Percentiles rank a stretch among this genome's conserved stretches.
Conservation (phyloP, 2,329 filamentous ascomycete genomes). For the Penicillium sp. region DNA sequence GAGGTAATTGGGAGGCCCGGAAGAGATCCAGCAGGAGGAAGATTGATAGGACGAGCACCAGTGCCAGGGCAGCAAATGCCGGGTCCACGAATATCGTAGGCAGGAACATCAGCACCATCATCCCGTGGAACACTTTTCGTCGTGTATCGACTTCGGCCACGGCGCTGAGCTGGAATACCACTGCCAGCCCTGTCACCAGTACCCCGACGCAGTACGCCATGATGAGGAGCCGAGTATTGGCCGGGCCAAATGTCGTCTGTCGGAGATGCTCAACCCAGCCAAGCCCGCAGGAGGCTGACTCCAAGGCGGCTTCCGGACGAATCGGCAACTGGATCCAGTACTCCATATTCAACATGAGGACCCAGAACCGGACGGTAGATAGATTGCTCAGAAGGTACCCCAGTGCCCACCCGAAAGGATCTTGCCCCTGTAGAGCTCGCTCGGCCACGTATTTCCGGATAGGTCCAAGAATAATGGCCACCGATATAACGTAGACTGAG, state of each 20-base stretch:
- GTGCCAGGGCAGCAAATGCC: constrained; percentile 75
- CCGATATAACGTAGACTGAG: constrained; percentile 73
- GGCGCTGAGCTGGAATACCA: constrained; percentile 74
- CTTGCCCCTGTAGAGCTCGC: constrained; percentile 70
- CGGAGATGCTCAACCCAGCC: constrained; percentile 71
- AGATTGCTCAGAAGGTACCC: constrained; percentile 86
- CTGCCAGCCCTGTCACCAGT: constrained; percentile 70
- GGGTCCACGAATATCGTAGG: constrained; percentile 87
- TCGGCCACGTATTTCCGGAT: constrained; percentile 71
- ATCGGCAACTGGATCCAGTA: constrained; percentile 75
- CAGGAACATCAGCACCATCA: constrained; percentile 95
- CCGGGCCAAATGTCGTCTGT: constrained; percentile 67
- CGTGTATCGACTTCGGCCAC: constrained; percentile 92
- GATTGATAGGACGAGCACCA: constrained; percentile 77
- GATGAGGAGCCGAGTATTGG: constrained; percentile 80
- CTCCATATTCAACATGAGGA: constrained; percentile 70
- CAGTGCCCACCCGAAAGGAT: constrained; percentile 91
- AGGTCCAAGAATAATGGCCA: constrained; percentile 69
- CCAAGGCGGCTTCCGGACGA: constrained; percentile 32
- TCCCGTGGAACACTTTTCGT: constrained; percentile 96
- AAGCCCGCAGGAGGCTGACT: constrained; percentile 49
- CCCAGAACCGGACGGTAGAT: constrained; percentile 70
- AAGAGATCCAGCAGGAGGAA: constrained; percentile 90
- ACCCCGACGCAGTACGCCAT: constrained; percentile 74
- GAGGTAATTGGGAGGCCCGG: constrained; percentile 87